Evolutionary conservation across 169 alveolate species (phyloP).

Genomic region (Eimeria falciformis): DNA sequence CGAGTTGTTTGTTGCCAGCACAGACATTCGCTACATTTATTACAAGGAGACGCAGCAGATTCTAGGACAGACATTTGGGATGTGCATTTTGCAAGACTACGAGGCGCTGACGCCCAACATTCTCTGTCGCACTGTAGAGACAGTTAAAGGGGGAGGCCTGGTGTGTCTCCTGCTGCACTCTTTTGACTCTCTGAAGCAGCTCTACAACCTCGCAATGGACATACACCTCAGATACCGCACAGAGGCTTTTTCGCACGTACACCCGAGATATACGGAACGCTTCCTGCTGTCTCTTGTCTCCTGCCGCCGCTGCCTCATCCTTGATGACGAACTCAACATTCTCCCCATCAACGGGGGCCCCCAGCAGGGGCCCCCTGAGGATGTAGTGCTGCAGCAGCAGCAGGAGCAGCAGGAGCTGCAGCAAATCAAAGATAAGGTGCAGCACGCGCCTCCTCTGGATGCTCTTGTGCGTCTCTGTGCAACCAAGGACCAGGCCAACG

Average conservation of each 20-base stretch:
- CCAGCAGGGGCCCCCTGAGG: neutral
- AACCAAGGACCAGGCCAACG: conserved; percentile 90
- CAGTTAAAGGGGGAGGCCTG: conserved; percentile 99
- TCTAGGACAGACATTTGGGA: conserved; percentile 97
- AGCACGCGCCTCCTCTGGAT: conserved; percentile 76
- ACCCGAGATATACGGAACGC: conserved; percentile 97
- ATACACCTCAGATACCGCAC: conserved; percentile 88
- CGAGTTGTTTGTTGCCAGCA: conserved; percentile 95
- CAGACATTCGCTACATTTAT: conserved; percentile 97
- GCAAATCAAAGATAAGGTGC: neutral
- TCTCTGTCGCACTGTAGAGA: conserved; percentile 99
- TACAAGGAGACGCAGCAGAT: conserved; percentile 97
- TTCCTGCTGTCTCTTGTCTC: conserved; percentile 89
- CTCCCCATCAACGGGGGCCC: conserved; percentile 91
- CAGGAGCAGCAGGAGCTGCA: conserved; percentile 66
- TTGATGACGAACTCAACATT: conserved; percentile 99
- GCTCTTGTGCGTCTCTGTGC: conserved; percentile 78
- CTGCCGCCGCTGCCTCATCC: conserved; percentile 88
- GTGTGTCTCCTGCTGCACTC: conserved; percentile 87
- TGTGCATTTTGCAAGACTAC: conserved; percentile 98
- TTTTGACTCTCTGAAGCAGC: conserved; percentile 89
- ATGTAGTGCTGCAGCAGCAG: conserved; percentile 35
- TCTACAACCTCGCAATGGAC: conserved; percentile 95
- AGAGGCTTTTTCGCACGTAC: conserved; percentile 78
- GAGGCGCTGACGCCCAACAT: conserved; percentile 99